phyloP scores from a whole-genome alignment of 2,329 filamentous ascomycete genomes.

The Pezicula radicicola region DNA sequence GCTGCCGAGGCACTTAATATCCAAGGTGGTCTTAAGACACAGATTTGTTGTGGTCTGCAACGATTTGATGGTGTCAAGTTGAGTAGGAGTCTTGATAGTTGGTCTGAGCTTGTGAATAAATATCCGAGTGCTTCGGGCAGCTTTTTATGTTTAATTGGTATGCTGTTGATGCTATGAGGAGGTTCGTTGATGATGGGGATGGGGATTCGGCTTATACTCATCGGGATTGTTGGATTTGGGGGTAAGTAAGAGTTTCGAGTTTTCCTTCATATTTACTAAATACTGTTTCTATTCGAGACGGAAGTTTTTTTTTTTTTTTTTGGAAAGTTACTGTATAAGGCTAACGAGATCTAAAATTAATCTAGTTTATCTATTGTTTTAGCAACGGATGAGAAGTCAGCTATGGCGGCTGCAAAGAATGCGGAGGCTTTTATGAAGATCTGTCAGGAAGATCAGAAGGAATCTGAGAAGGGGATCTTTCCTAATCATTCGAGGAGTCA shows the following conservation, averaged over 20 bases:
- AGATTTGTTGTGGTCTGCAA: conserved; percentile 1
- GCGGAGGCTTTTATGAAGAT: not conserved
- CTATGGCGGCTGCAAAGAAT: no score
- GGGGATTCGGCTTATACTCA: conserved; percentile 1
- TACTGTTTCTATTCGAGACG: no score
- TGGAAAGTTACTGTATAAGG: no score
- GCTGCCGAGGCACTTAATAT: not conserved
- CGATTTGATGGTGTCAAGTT: conserved; percentile 2
- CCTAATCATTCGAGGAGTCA: conserved; percentile 1
- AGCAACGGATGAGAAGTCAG: no score
- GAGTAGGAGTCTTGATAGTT: not conserved
- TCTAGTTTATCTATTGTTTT: no score
- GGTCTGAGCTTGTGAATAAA: conserved; percentile 2
- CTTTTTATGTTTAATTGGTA: conserved; percentile 3
- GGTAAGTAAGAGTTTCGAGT: not conserved
- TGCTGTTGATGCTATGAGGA: conserved; percentile 2
- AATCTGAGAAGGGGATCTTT: conserved; percentile 1
- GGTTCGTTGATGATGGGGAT: not conserved
- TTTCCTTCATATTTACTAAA: no score
- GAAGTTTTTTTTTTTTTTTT: no score
- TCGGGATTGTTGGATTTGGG: conserved; percentile 6
- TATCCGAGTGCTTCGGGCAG: conserved; percentile 1
- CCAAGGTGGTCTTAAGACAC: not conserved
- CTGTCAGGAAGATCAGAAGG: conserved; percentile 1
- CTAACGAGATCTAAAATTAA: no score